A percentile compares a stretch with the other conserved stretches of the same genome.
Conservation (phyloP, 1,284 basidiomycete species). For the Ustilago trichophora region DNA sequence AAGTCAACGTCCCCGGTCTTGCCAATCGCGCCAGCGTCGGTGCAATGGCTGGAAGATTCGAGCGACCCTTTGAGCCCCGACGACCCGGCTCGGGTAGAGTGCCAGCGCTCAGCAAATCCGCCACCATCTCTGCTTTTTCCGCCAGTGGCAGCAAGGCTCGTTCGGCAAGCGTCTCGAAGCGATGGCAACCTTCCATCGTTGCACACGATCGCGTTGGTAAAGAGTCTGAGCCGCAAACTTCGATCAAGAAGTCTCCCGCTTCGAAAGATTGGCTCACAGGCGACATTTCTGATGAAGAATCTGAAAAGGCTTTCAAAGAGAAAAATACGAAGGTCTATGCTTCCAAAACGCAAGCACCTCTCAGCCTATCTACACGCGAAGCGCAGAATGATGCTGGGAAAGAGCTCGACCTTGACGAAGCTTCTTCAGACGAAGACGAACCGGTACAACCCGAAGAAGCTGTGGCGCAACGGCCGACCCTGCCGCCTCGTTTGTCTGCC, state of each 20-base stretch:
- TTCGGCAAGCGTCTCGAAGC: conserved; percentile 16
- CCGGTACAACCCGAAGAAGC: conserved; percentile 21
- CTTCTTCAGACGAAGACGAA: conserved; percentile 35
- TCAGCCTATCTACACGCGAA: background rate
- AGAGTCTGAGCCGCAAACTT: background rate
- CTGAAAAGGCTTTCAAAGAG: background rate
- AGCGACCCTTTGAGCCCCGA: conserved; percentile 31
- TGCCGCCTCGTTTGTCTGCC: conserved; percentile 14
- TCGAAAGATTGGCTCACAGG: conserved; percentile 46
- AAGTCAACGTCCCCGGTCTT: conserved; percentile 30
- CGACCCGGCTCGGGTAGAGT: conserved; percentile 1
- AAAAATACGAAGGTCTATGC: conserved; percentile 7
- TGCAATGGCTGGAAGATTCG: conserved; percentile 49
- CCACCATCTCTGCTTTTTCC: conserved; percentile 15
- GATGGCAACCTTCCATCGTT: conserved; percentile 30
- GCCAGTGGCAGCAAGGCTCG: conserved; percentile 5
- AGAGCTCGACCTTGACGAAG: conserved; percentile 25
- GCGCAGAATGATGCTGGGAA: conserved; percentile 7
- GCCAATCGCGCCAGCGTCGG: conserved; percentile 44
- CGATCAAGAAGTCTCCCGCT: background rate
- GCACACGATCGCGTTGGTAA: conserved; percentile 18
- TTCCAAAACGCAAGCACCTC: background rate
- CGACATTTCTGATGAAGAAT: conserved; percentile 29
- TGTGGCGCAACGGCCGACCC: conserved; percentile 18
- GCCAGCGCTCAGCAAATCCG: conserved; percentile 16